Percentiles rank a stretch among this genome's conserved stretches.
Evolutionary conservation across 2,329 filamentous ascomycete genomes (phyloP).

Genomic region (Aspergillus pseudoglaucus): DNA sequence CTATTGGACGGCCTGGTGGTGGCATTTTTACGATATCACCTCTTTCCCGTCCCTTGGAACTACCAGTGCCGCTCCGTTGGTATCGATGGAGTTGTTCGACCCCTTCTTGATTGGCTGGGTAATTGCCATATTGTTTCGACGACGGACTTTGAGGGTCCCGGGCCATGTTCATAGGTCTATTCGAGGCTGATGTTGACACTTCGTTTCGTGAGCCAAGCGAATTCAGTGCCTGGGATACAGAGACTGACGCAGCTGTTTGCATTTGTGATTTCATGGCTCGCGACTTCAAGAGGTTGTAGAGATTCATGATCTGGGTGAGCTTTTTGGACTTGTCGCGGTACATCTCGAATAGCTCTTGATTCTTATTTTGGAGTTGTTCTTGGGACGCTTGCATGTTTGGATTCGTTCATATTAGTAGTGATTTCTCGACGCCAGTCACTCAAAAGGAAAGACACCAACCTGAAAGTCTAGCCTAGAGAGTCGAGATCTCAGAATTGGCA

Average conservation of each 20-base stretch:
- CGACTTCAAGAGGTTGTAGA: constrained; percentile 52
- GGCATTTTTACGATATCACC: constrained; percentile 24
- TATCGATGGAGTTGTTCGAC: constrained; percentile 33
- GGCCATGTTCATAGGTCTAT: constrained; percentile 7
- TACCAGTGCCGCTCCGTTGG: constrained; percentile 35
- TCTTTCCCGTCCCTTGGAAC: constrained; percentile 24
- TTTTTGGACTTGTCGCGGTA: constrained; percentile 66
- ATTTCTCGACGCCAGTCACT: not conserved
- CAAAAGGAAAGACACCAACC: constrained; percentile 34
- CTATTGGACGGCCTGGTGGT: constrained; percentile 19
- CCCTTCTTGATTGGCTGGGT: constrained; percentile 19
- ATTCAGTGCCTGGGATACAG: constrained; percentile 43
- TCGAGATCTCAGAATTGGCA: constrained; percentile 65
- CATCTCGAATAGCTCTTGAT: constrained; percentile 61
- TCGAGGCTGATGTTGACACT: constrained; percentile 7
- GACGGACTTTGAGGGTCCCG: constrained; percentile 21
- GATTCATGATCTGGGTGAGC: constrained; percentile 59
- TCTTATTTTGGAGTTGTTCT: constrained; percentile 59
- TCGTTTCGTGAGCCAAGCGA: constrained; percentile 20
- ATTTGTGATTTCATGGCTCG: constrained; percentile 50
- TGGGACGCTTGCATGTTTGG: constrained; percentile 56
- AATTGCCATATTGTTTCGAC: constrained; percentile 14
- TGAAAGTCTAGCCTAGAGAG: constrained; percentile 58
- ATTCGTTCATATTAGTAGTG: not conserved
- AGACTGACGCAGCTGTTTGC: constrained; percentile 49